Percentiles rank a stretch among this genome's conserved stretches.
phyloP scores from a whole-genome alignment of 1,284 basidiomycete genomes.

The Leccinum pseudoinsigne region DNA sequence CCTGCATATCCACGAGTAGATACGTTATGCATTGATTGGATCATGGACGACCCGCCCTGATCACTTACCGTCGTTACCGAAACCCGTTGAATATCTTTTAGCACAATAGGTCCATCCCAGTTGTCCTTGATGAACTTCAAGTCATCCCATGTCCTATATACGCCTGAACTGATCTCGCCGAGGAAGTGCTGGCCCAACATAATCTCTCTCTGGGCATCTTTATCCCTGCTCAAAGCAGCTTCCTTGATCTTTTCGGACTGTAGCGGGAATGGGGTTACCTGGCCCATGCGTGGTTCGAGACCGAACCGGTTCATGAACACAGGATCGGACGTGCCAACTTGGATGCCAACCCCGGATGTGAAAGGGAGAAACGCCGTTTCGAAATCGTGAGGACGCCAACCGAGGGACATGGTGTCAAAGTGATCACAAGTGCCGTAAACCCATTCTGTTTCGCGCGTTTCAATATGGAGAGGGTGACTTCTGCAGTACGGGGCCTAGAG shows the following conservation, averaged over 20 bases:
- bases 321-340: conserved; percentile 49
- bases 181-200: conserved; percentile 57
- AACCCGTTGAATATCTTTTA: conserved; percentile 70
- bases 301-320: conserved; percentile 48
- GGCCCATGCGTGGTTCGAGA: conserved; percentile 30
- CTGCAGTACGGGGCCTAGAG: conserved; percentile 47
- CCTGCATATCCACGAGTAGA: conserved; percentile 37
- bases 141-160: conserved; percentile 66
- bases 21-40: background rate
- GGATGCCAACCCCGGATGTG: conserved; percentile 43
- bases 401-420: conserved; percentile 50
- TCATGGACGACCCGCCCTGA: background rate
- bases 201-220: conserved; percentile 38
- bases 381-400: conserved; percentile 52
- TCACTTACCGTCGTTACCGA: conserved; percentile 35
- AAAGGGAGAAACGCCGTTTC: conserved; percentile 39
- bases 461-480: conserved; percentile 48
- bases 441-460: conserved; percentile 48
- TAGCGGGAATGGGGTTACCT: conserved; percentile 53
- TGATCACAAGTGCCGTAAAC: conserved; percentile 54
- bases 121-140: conserved; percentile 60
- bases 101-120: conserved; percentile 71
- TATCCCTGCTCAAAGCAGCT: conserved; percentile 46
- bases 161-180: conserved; percentile 57
- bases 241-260: conserved; percentile 44